Conservation (phyloP, 75 land plant genomes). For the Pinus albicaulis region DNA sequence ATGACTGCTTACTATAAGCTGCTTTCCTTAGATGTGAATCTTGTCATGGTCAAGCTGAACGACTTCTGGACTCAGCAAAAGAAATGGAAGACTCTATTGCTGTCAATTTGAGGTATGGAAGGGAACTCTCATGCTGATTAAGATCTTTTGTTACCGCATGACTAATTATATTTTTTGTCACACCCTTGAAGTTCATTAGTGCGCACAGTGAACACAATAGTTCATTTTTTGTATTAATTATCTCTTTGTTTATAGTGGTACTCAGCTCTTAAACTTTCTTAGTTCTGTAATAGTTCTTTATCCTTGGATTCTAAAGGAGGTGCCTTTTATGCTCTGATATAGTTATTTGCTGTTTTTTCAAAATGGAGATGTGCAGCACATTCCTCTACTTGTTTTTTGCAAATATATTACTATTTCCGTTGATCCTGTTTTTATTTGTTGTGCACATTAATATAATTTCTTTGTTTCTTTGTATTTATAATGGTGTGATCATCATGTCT, state of each 20-base stretch:
- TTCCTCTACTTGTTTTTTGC: too few species aligned
- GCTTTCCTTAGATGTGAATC: constrained; percentile 81
- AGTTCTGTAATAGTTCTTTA: not conserved
- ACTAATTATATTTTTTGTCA: not conserved
- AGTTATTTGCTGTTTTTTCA: too few species aligned
- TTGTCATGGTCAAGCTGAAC: constrained; percentile 98
- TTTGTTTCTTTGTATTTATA: too few species aligned
- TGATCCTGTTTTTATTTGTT: too few species aligned
- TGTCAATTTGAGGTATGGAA: constrained; percentile 81
- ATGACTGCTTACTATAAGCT: not conserved
- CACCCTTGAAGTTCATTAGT: not conserved
- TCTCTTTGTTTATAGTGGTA: not conserved
- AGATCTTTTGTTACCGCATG: not conserved
- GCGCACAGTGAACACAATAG: not conserved
- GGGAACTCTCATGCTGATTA: too few species aligned
- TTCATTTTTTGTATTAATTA: not conserved
- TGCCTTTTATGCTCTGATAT: not conserved
- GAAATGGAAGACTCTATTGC: constrained; percentile 99
- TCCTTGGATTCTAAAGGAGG: not conserved
- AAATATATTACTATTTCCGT: too few species aligned
- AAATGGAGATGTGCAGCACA: too few species aligned
- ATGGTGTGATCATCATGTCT: too few species aligned
- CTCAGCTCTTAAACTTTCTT: not conserved
- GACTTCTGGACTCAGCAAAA: constrained; percentile 91
- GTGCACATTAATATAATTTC: too few species aligned